Evolutionary conservation across 192 early-diverging fungal species (phyloP), one percentile per base, ranked within the genome.

Genomic region (Backusella westeae): DNA sequence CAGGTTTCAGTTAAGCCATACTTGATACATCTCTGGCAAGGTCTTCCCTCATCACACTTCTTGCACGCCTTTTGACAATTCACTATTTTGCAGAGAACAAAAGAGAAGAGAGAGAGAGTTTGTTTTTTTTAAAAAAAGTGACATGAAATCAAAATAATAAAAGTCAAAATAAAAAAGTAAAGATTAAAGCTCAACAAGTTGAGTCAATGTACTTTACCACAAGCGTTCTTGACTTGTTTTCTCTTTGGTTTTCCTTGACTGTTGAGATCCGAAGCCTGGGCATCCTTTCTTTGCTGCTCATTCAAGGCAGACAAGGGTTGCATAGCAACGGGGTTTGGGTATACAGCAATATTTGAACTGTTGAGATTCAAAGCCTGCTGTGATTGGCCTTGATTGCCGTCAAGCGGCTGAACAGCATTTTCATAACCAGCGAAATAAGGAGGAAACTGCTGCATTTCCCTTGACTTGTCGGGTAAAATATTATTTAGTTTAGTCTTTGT

Each of bases 1-100:
- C 94, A 96, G 4, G 90, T 85, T 12, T 86, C 89, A 0, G 82
- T 85, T 10, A 96, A 75, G 15, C 86, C 87, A 44, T 91, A 91
- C 73, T 91, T 90, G 67, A 92, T 79, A 79, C 96, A 97, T 3
- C 96, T 89, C 75, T 83, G 76, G 70, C 96, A 97, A 6, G 96
- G 96, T 36, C 96, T 79, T 21, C 82, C 90, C 53, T 91, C 89
- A 70, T 94, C 94, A 77, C 96, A 97, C 78, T 96, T 97, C 81
- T 97, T 97, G 80, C 94, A 95, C 0, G 94, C 91, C 41, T 91
- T 90, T 82, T 94, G 92, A 70, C 96, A 97, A 72, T 96, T 93
- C 21, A 94, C 87, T 87, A 79, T 42, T 69, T 34, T 19, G 9
- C 17, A 44, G 10, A 41, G 9, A 26, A 21, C 29, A 71, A 42